Evolutionary conservation across 2,329 filamentous ascomycete genomes (phyloP).

Genomic region (Corynespora cassiicola): DNA sequence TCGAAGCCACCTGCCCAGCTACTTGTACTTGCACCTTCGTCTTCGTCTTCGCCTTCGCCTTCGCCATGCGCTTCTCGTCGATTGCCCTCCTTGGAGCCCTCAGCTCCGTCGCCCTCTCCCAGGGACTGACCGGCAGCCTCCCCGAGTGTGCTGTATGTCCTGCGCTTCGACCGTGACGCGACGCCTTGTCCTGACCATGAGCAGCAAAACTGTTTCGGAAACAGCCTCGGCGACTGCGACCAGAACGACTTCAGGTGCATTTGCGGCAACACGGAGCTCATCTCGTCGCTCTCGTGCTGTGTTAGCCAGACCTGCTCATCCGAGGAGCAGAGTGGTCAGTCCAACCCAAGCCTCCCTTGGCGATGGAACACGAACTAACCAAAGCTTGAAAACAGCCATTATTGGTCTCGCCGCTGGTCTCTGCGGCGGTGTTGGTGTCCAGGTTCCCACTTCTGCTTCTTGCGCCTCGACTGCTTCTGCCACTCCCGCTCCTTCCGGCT

Average conservation of each 20-base stretch:
- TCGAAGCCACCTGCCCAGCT: too few species aligned
- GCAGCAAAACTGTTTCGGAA: conserved; percentile 44
- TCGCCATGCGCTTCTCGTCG: conserved; percentile 30
- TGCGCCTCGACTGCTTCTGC: conserved; percentile 38
- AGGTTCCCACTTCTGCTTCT: conserved; percentile 46
- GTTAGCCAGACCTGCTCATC: conserved; percentile 42
- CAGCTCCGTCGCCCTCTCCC: conserved; percentile 28
- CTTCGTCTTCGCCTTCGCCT: neutral
- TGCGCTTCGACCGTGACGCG: neutral
- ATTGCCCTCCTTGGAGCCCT: conserved; percentile 22
- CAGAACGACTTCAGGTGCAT: conserved; percentile 50
- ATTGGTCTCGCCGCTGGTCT: conserved; percentile 50
- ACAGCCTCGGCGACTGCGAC: conserved; percentile 45
- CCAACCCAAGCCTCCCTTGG: neutral
- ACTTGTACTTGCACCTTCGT: too few species aligned
- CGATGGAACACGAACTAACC: conserved; percentile 8
- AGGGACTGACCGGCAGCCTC: conserved; percentile 21
- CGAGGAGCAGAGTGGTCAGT: conserved; percentile 42
- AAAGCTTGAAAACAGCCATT: conserved; percentile 39
- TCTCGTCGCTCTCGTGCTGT: conserved; percentile 50
- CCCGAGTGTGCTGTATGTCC: conserved; percentile 36
- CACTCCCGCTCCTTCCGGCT: conserved; percentile 25
- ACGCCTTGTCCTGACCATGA: conserved; percentile 5
- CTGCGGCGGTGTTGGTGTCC: conserved; percentile 47
- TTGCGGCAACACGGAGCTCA: conserved; percentile 45